Evolutionary conservation across 306 rosid species (phyloP).

Genomic region (Cucurbita argyrosperma): DNA sequence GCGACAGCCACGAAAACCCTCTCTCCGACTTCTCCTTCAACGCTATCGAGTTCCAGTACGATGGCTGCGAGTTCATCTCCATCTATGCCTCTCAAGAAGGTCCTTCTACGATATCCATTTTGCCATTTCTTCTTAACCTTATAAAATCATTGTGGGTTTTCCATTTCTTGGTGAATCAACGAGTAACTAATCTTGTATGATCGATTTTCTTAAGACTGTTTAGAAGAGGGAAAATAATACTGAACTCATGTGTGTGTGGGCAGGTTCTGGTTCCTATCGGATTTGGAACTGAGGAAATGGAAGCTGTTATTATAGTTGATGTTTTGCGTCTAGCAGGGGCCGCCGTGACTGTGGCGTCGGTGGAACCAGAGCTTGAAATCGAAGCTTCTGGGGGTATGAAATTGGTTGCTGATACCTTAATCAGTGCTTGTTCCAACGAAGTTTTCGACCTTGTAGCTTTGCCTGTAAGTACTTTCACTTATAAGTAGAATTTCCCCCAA

Average conservation of each 20-base stretch:
- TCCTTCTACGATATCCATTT: constrained; percentile 12
- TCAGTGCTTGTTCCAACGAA: constrained; percentile 45
- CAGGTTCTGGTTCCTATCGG: constrained; percentile 85
- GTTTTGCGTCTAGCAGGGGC: constrained; percentile 96
- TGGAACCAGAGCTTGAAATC: constrained; percentile 62
- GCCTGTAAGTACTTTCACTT: constrained; percentile 42
- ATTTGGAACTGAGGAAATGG: constrained; percentile 91
- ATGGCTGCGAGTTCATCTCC: constrained; percentile 5
- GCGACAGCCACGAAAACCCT: constrained; percentile 19
- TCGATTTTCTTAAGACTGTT: background rate
- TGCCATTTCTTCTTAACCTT: background rate
- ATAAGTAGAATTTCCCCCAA: background rate
- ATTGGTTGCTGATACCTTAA: constrained; percentile 65
- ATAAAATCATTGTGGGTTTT: background rate
- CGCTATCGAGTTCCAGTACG: background rate
- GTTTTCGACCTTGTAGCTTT: constrained; percentile 73
- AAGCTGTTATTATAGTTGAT: constrained; percentile 67
- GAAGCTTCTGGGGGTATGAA: constrained; percentile 64
- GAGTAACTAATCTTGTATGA: background rate
- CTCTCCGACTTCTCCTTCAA: constrained; percentile 11
- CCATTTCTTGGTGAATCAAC: background rate
- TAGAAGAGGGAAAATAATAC: background rate
- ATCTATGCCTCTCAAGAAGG: constrained; percentile 43
- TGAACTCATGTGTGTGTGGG: background rate
- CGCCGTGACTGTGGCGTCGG: constrained; percentile 79